A percentile compares a stretch with the other conserved stretches of the same genome.
Conservation (phyloP, 2,329 filamentous ascomycete genomes). For the Nigrospora oryzae region DNA sequence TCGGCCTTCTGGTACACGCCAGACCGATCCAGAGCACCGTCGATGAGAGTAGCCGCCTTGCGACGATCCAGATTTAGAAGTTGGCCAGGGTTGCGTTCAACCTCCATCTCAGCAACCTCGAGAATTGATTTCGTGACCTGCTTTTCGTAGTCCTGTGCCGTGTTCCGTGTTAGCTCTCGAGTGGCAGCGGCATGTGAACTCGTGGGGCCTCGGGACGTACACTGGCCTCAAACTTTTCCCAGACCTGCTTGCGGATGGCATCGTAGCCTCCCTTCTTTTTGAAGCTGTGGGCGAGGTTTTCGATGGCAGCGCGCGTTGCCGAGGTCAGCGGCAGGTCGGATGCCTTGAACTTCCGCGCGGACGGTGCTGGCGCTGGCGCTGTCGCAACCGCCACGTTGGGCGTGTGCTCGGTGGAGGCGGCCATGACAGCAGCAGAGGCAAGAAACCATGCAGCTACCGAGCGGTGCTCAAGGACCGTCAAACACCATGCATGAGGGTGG, state of each 20-base stretch:
- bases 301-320: constrained; percentile 65
- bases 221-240: constrained; percentile 64
- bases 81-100: constrained; percentile 64
- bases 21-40: constrained; percentile 68
- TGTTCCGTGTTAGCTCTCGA: constrained; percentile 3
- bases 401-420: constrained; percentile 15
- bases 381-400: constrained; percentile 9
- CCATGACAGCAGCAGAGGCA: not conserved
- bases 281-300: constrained; percentile 68
- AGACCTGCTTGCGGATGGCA: constrained; percentile 65
- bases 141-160: constrained; percentile 56
- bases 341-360: constrained; percentile 52
- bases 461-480: too few relatives aligned
- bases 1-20: constrained; percentile 68
- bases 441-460: too few relatives aligned
- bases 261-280: constrained; percentile 85
- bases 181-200: not conserved
- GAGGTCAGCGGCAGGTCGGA: constrained; percentile 68
- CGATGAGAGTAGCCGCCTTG: constrained; percentile 67
- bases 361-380: constrained; percentile 4
- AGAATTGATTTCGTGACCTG: constrained; percentile 59
- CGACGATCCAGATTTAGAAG: constrained; percentile 66
- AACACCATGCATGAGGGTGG: too few relatives aligned
- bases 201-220: constrained; percentile 33
- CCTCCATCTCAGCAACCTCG: constrained; percentile 62